Evolutionary conservation across 139 green algal genomes (phyloP).

Genomic region (Coelastrella sp.): DNA sequence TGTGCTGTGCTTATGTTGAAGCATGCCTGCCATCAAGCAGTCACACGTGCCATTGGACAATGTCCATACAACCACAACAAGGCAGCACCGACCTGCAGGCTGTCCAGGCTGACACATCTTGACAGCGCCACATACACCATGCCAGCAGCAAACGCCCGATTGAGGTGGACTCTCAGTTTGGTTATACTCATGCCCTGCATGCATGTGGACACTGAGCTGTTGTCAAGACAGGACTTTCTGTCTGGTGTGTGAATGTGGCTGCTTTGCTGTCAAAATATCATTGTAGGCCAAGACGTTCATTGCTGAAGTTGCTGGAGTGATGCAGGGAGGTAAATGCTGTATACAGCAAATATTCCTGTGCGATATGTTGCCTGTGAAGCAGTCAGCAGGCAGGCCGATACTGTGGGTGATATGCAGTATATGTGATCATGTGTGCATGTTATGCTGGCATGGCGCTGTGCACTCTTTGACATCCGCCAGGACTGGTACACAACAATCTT

Average conservation of each 20-base stretch:
- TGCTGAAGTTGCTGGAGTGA: too few species aligned
- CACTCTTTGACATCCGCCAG: background rate
- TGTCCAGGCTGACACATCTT: conserved; percentile 7
- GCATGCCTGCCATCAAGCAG: too few species aligned
- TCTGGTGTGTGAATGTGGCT: background rate
- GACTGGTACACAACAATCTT: too few species aligned
- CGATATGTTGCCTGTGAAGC: too few species aligned
- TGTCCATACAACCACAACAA: too few species aligned
- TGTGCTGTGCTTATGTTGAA: too few species aligned
- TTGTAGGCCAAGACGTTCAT: too few species aligned
- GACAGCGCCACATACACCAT: conserved; percentile 38
- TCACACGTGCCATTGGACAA: too few species aligned
- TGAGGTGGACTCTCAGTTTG: background rate
- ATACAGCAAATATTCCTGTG: too few species aligned
- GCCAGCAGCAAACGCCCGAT: background rate
- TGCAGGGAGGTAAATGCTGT: too few species aligned
- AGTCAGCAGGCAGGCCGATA: too few species aligned
- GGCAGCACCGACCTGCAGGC: conserved; percentile 10
- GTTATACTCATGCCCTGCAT: conserved; percentile 16
- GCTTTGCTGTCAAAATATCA: background rate
- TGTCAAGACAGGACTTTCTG: background rate
- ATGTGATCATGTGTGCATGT: background rate
- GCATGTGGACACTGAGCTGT: background rate
- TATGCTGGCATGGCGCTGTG: background rate
- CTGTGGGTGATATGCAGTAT: background rate